Base-by-base conservation (phyloP, 257 asterid species). In the Hygrophila difformis region DNA sequence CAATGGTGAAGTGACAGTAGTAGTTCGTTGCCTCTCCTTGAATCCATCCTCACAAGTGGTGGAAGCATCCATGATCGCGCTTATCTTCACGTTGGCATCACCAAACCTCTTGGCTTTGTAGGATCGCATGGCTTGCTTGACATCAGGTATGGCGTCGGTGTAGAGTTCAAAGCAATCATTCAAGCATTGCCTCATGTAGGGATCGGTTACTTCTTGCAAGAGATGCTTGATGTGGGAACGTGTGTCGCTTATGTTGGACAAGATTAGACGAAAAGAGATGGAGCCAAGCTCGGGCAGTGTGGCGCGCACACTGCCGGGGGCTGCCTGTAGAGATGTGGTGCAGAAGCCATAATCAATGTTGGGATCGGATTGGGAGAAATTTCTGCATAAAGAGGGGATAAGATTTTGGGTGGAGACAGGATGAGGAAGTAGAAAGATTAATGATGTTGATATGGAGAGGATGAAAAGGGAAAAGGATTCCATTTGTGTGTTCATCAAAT, bases 281-380 rank as follows among this genome's bases (percentile, higher is more conserved):
- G 16, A 47, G 18, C 88, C 92, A 0, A 91, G 72, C 6, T 84
- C 96, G 0, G 29, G 68, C 1, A 76, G 62, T 8, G 62, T 16
- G 17, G 95, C 93, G 63, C 81, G 72, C 0, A 24, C 70, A 71
- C 81, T 74, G n/a, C 81, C 87, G 0, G 92, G 86, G 14, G 94
- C 93, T 0, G 89, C 78, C 37, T 70, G 84, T 0, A 91, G 77
- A 10, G 96, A 80, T 0, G 84, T 59, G 0, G 47, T 43, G 76
- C 99, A 91, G 74, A 82, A 86, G 16, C 3, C 45, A 67, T 39
- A 68, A 45, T 67, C 34, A 55, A 86, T 70, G 79, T 76, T 86
- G 1, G 94, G 76, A 18, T 76, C 70, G 24, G 4, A 47, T 6
- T 56, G 51, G 0, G 87, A 50, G 11, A 16, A 44, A 7, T 47